phyloP scores from a whole-genome alignment of 2,329 filamentous ascomycete genomes.

The Emergomyces orientalis region DNA sequence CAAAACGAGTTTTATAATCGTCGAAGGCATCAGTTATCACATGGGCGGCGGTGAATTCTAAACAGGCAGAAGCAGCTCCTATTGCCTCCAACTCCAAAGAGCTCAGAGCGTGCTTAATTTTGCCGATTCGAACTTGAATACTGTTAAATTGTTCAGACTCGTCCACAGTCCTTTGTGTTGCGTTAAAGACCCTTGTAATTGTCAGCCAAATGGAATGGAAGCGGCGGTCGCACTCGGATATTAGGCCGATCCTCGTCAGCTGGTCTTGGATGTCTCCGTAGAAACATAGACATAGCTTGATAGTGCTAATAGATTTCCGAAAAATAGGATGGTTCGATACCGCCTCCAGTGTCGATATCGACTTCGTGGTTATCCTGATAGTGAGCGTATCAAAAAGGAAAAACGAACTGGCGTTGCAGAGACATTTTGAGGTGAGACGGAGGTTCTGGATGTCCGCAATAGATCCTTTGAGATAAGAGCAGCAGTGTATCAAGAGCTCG shows the following conservation, averaged over 20 bases:
- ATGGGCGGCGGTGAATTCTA: too few species aligned
- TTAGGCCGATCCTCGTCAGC: not conserved
- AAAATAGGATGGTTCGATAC: conserved; percentile 1
- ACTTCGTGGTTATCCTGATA: not conserved
- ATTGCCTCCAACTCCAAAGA: not conserved
- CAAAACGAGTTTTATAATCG: not conserved
- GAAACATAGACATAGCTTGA: conserved; percentile 1
- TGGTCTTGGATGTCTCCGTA: not conserved
- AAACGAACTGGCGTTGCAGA: not conserved
- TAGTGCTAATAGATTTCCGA: not conserved
- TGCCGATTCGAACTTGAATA: not conserved
- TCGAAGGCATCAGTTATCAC: not conserved
- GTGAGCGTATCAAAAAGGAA: conserved; percentile 1
- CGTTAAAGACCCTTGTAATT: not conserved
- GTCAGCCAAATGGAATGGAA: not conserved
- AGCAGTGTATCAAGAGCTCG: conserved; percentile 1
- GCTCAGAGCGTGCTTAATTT: not conserved
- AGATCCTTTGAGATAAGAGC: not conserved
- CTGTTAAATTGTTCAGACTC: not conserved
- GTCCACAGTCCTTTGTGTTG: not conserved
- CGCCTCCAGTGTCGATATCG: not conserved
- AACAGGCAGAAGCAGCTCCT: not conserved
- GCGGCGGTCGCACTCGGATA: not conserved
- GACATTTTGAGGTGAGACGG: not conserved
- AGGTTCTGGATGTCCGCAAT: not conserved